Evolutionary conservation across 1,284 basidiomycete genomes (phyloP), one percentile per base, ranked within the genome.

Genomic region (Leccinum fallax): DNA sequence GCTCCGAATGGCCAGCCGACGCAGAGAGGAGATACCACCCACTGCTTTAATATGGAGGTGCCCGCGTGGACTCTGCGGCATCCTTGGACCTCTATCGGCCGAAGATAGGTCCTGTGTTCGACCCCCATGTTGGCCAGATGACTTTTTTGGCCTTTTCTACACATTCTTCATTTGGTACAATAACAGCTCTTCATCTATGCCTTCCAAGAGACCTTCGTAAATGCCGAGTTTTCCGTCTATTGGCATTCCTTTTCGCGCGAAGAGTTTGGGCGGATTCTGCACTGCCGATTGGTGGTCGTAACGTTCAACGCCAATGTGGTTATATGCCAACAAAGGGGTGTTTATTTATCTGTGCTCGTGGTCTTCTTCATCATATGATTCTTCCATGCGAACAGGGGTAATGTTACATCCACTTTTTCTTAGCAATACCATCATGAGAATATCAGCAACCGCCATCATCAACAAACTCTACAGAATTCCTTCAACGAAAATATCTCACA

Each of bases 21-120:
- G 26, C 46, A 43, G 34, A 32, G 57, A 53, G 34, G 53, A 32
- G 21, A 30, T 4, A 16, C 32, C 48, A 13, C 21, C 49, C 34
- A 38, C 26, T 11, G 40, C 30, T 70, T 66, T 61, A 58, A 65
- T 60, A 64, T 55, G 38, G 40, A 21, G 34, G 54, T 15, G 43
- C 54, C 43, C 13, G 30, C 30, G 38, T 26, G 7, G 16, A 38
- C 30, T 48, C 52, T 21, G 30, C 28, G 19, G 19, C 21, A 38
- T 53, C 13, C 38, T 53, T 15, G 40, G 43, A 66, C 60, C 59
- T 58, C 49, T 52, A 48, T 54, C 51, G 36, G 43, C 57, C 30
- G 30, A 40, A 53, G 53, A 43, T 13, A 48, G 46, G 46, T 48
- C 46, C 46, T 48, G 46, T 19, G 46, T 48, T 48, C 46, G 46